Percentiles rank a stretch among this genome's conserved stretches.
phyloP scores from a whole-genome alignment of 371 early-diverging fungal genomes.

The Umbelopsis sp. region DNA sequence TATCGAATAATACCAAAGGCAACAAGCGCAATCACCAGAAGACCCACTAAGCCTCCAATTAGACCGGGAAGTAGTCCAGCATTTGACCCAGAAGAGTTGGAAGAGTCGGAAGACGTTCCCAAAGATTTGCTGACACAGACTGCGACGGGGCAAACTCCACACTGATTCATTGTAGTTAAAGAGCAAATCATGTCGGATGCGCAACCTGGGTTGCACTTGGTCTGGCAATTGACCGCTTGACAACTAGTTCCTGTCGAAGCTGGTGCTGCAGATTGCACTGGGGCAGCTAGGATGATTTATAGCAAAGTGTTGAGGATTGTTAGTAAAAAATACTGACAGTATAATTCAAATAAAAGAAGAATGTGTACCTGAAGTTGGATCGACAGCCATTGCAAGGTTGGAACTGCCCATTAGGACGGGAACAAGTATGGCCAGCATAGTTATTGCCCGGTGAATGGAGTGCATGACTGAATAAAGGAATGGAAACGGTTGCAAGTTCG shows the following conservation, averaged over 20 bases:
- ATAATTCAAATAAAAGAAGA: no score
- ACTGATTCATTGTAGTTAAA: slow-evolving; percentile 40
- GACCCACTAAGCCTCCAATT: slow-evolving; percentile 45
- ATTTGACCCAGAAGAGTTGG: slow-evolving; percentile 13
- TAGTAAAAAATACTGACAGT: background rate
- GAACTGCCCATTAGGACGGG: background rate
- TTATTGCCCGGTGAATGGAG: background rate
- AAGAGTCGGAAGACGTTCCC: slow-evolving; percentile 1
- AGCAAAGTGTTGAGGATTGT: background rate
- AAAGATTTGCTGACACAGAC: slow-evolving; percentile 34
- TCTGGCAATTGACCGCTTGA: slow-evolving; percentile 30
- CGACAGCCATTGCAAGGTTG: background rate
- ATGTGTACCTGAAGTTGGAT: slow-evolving; percentile 13
- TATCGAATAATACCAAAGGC: slow-evolving; percentile 26
- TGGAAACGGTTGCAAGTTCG: slow-evolving; percentile 2
- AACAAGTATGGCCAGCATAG: slow-evolving; percentile 18
- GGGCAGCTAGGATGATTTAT: background rate
- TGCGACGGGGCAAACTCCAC: slow-evolving; percentile 45
- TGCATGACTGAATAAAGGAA: slow-evolving; percentile 5
- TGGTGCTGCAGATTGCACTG: background rate
- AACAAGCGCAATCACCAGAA: slow-evolving; percentile 29
- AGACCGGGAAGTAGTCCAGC: slow-evolving; percentile 35
- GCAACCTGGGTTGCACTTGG: slow-evolving; percentile 37
- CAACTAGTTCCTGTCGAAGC: slow-evolving; percentile 23
- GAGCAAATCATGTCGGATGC: slow-evolving; percentile 34